Conservation (phyloP, 768 basidiomycete genomes). For the Strobilomyces echinocephalus region DNA sequence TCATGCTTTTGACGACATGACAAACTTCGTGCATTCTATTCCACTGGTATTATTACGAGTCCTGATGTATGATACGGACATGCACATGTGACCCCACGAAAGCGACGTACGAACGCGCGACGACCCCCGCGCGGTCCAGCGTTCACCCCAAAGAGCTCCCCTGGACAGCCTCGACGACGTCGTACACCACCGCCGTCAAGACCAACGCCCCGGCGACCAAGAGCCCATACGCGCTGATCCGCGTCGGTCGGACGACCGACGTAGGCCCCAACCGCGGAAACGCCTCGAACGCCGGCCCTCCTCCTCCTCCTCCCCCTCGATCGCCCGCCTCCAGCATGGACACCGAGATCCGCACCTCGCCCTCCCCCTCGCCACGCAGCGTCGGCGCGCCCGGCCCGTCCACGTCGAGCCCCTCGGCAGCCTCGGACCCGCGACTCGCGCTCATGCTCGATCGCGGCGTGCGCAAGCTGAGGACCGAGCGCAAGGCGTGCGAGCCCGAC, state of each 20-base stretch:
- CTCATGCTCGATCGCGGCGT: constrained; percentile 3
- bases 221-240: constrained; percentile 6
- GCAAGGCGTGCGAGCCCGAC: constrained; percentile 2
- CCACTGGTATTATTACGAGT: too few relatives aligned
- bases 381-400: too few relatives aligned
- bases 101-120: too few relatives aligned
- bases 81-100: too few relatives aligned
- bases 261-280: constrained; percentile 9
- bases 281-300: constrained; percentile 8
- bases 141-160: neutral
- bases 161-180: constrained; percentile 4
- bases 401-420: neutral
- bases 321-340: neutral
- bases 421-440: neutral
- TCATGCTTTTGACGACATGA: too few relatives aligned
- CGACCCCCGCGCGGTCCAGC: too few relatives aligned
- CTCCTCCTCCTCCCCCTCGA: neutral
- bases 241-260: constrained; percentile 9
- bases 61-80: too few relatives aligned
- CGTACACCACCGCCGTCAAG: constrained; percentile 16
- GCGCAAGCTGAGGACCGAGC: neutral
- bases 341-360: constrained; percentile 1
- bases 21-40: too few relatives aligned
- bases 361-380: neutral
- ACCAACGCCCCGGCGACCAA: constrained; percentile 8